Percentiles rank a stretch among this genome's conserved stretches.
These are phyloP conservation scores for Neurospora sp. DNA, from an alignment of 495 filamentous ascomycete species.

Conservation along the genomic window DNA sequence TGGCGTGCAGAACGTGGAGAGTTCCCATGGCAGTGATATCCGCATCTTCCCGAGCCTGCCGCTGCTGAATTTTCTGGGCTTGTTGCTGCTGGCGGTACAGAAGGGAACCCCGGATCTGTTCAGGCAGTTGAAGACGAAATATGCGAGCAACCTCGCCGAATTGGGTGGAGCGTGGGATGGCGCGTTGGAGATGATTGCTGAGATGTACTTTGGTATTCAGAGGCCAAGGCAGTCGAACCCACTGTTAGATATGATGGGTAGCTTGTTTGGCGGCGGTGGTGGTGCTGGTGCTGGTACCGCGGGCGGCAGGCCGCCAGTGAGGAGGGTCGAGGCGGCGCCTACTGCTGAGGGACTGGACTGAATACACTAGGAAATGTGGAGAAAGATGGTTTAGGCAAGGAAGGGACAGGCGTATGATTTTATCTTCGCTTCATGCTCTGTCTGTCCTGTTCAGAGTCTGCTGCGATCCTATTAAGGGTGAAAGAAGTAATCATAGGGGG, in stretches of 20 bases:
- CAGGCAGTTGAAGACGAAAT: conserved; percentile 71
- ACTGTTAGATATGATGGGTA: conserved; percentile 94
- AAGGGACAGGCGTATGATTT: neutral
- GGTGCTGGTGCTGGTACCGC: conserved; percentile 30
- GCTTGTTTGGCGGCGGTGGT: conserved; percentile 71
- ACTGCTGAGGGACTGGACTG: conserved; percentile 45
- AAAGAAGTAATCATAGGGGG: neutral
- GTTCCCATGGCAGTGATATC: conserved; percentile 60
- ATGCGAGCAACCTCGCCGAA: conserved; percentile 66
- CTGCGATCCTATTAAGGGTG: neutral
- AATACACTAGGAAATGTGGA: neutral
- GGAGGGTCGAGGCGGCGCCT: conserved; percentile 37
- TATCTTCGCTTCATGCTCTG: neutral
- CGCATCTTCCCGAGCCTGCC: conserved; percentile 81
- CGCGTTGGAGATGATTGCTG: conserved; percentile 73
- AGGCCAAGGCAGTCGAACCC: conserved; percentile 81
- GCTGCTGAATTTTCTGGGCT: conserved; percentile 81
- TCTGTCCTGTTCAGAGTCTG: too few species aligned
- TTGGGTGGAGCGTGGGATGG: conserved; percentile 65
- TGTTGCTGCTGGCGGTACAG: conserved; percentile 76
- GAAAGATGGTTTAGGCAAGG: neutral
- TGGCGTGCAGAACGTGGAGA: conserved; percentile 63
- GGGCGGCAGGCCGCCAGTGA: conserved; percentile 30
- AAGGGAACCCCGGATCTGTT: conserved; percentile 72
- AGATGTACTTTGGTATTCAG: conserved; percentile 97